Percentiles rank a stretch among this genome's conserved stretches.
phyloP scores from a whole-genome alignment of 495 filamentous ascomycete species.

The Hypomontagnella submonticulosa region DNA sequence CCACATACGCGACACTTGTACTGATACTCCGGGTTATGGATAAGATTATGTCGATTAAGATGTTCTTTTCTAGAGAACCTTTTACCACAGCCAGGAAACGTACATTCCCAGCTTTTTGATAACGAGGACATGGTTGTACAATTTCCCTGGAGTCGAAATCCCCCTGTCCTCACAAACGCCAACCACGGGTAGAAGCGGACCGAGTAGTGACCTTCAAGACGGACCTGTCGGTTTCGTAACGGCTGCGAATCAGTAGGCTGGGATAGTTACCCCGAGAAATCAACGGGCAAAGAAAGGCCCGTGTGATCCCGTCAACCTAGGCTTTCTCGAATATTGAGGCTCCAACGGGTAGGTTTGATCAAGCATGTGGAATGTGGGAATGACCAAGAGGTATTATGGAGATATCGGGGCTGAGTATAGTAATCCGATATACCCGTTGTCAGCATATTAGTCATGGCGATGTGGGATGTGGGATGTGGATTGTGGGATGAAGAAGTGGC shows the following conservation, averaged over 20 bases:
- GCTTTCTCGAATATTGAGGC: not conserved
- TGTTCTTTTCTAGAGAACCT: conserved; percentile 40
- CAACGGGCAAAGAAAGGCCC: not conserved
- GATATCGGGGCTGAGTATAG: conserved; percentile 19
- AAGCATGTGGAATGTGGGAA: conserved; percentile 14
- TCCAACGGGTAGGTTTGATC: not conserved
- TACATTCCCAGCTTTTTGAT: conserved; percentile 27
- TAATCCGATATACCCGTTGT: conserved; percentile 18
- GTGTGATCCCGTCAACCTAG: not conserved
- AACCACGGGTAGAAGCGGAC: not conserved
- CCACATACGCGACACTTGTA: conserved; percentile 40
- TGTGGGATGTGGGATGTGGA: conserved; percentile 40
- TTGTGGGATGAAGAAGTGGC: conserved; percentile 21
- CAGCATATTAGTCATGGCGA: conserved; percentile 25
- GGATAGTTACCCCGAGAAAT: conserved; percentile 2
- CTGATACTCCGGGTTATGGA: conserved; percentile 32
- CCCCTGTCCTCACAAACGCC: conserved; percentile 11
- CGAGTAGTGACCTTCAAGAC: not conserved
- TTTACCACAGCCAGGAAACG: conserved; percentile 36
- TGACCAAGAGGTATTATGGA: conserved; percentile 8
- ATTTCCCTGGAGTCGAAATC: not conserved
- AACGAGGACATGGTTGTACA: conserved; percentile 29
- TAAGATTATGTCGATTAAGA: conserved; percentile 37
- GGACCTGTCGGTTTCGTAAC: not conserved
- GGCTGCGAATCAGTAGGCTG: not conserved